A percentile compares a stretch with the other conserved stretches of the same genome.
These are phyloP conservation scores for Solanum gandarillasii DNA, from an alignment of 257 asterid species.

Conservation along the genomic window DNA sequence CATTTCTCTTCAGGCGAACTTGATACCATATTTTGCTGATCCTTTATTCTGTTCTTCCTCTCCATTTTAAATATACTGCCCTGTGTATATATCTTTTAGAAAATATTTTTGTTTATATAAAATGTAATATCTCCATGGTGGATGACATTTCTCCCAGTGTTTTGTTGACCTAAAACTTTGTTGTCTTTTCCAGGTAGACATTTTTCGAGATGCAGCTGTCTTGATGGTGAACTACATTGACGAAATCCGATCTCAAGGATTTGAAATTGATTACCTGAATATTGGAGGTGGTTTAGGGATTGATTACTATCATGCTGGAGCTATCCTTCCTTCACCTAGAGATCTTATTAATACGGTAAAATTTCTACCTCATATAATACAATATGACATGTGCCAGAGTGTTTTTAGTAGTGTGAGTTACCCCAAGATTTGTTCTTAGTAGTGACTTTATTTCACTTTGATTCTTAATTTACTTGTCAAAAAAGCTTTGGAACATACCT, in stretches of 20 bases:
- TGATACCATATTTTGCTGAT: not conserved
- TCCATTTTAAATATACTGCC: not conserved
- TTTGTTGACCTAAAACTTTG: not conserved
- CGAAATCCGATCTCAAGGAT: slow-evolving; percentile 86
- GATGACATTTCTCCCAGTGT: not conserved
- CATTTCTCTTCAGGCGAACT: not conserved
- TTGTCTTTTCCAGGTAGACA: slow-evolving; percentile 61
- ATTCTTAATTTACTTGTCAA: not conserved
- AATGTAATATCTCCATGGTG: not conserved
- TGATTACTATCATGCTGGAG: slow-evolving; percentile 87
- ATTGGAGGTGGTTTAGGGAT: slow-evolving; percentile 98
- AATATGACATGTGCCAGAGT: not conserved
- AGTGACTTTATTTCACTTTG: not conserved
- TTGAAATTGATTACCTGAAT: slow-evolving; percentile 73
- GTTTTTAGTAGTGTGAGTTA: not conserved
- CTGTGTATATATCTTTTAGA: too few species aligned
- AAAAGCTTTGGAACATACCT: not conserved
- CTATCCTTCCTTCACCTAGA: slow-evolving; percentile 80
- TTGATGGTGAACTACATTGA: slow-evolving; percentile 89
- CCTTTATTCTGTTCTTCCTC: not conserved
- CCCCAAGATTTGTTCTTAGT: not conserved
- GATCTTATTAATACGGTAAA: slow-evolving; percentile 87
- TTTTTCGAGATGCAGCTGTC: slow-evolving; percentile 92
- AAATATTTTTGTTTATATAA: not conserved
- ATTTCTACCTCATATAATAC: not conserved